Conservation (phyloP, 768 basidiomycete species). For the Pleurotus eryngii region DNA sequence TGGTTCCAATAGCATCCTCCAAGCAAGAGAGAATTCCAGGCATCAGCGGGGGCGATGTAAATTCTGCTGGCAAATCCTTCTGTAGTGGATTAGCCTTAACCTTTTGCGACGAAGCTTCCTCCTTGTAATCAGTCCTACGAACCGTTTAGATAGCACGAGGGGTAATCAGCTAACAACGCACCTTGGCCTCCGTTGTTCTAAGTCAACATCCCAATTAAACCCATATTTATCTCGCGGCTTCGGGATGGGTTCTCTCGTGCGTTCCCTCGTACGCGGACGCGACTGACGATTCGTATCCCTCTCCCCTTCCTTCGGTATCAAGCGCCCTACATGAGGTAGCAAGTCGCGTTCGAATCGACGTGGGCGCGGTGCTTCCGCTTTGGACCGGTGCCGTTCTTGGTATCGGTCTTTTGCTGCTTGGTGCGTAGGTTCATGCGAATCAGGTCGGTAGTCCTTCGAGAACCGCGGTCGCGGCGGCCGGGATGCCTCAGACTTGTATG, state of each 20-base stretch:
- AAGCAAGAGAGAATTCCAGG: slow-evolving; percentile 60
- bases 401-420: too few species aligned
- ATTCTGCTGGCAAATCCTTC: slow-evolving; percentile 34
- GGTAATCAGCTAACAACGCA: background rate
- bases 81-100: background rate
- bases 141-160: background rate
- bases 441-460: too few species aligned
- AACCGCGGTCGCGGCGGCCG: too few species aligned
- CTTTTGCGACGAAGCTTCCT: background rate
- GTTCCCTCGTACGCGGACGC: background rate
- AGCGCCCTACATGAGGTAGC: background rate
- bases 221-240: background rate
- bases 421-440: too few species aligned
- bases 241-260: background rate
- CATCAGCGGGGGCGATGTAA: slow-evolving; percentile 68
- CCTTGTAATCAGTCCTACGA: background rate
- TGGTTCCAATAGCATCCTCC: slow-evolving; percentile 51
- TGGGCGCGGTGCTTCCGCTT: too few species aligned
- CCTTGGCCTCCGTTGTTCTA: background rate
- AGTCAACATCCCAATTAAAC: slow-evolving; percentile 1
- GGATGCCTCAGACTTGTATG: background rate
- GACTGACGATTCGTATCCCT: background rate
- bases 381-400: too few species aligned
- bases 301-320: background rate
- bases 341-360: background rate